Base-by-base conservation (phyloP, 2,329 filamentous ascomycete species). In the Colletotrichum sp. region DNA sequence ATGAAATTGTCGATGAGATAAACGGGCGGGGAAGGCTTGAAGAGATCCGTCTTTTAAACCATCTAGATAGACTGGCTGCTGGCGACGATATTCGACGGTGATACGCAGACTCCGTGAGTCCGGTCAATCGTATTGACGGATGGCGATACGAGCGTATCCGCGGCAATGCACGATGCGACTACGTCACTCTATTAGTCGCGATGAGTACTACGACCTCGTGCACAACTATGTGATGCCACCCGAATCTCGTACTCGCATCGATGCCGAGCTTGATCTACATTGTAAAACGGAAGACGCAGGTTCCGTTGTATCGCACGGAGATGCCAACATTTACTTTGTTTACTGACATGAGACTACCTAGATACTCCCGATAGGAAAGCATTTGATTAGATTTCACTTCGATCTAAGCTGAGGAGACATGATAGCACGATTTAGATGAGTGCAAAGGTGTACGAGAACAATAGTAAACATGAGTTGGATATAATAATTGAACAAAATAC, bases 401-500 rank as follows among this genome's bases (percentile, higher is more conserved):
- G 1, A 44, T 11, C 0, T 0, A 9, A 39, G 2, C 36, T 39
- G 16, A 9, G 39, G 5, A 6, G 4, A 12, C 32, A 34, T 13
- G 5, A 44, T n/a, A 6, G 19, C 3, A n/a, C 39, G 5, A n/a
- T 5, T 12, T 12, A 1, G 9, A 11, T 44, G 19, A 44, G 39
- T n/a, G 9, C 9, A n/a, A 44, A 44, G 19, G 19, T n/a, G 9
- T 44, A 44, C 9, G 1, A 12, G 19, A 44, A 44, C 39, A 12
- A 44, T 44, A 4, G 39, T 4, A 44, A 44, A 44, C 19, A 44
- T 44, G 19, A 0, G 39, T 44, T 44, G 39, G 39, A 44, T 2
- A 3, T 39, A 11, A 39, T 39, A 39, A 19, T 5, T 44, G 5
- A 8, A 44, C 36, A 12, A n/a, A 22, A 5, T 48, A 48, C 44